Evolutionary conservation across 306 rosid genomes (phyloP).

Genomic region (Malus orientalis): DNA sequence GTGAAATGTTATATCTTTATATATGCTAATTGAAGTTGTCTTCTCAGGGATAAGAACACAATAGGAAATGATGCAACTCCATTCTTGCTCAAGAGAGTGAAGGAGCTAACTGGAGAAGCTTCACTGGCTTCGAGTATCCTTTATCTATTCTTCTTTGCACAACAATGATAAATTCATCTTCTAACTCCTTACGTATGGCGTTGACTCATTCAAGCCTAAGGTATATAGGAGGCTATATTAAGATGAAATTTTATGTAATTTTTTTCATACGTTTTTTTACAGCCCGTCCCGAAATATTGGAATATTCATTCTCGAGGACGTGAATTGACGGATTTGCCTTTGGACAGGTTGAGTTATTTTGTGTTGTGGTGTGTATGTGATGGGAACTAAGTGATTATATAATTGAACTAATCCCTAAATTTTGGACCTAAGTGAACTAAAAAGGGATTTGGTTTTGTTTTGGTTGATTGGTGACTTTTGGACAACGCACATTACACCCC

Average conservation of each 20-base stretch:
- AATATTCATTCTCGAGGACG: too few species aligned
- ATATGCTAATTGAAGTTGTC: background rate
- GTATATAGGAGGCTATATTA: background rate
- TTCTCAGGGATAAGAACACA: conserved; percentile 57
- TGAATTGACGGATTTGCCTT: too few species aligned
- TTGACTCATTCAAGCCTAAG: background rate
- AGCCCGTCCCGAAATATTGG: too few species aligned
- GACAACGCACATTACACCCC: too few species aligned
- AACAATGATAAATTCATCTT: background rate
- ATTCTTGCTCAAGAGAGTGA: conserved; percentile 73
- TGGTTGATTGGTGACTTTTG: too few species aligned
- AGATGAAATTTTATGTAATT: background rate
- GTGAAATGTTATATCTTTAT: background rate
- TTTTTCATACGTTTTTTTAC: background rate
- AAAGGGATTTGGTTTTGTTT: too few species aligned
- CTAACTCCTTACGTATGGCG: background rate
- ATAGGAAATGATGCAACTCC: conserved; percentile 83
- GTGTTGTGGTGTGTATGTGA: too few species aligned
- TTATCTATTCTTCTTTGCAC: background rate
- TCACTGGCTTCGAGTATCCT: conserved; percentile 90
- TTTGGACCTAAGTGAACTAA: too few species aligned
- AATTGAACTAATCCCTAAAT: too few species aligned
- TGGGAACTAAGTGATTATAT: too few species aligned
- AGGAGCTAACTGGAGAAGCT: conserved; percentile 74
- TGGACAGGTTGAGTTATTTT: too few species aligned